phyloP scores from a whole-genome alignment of 768 basidiomycete species.

The Kwoniella dejecticola region DNA sequence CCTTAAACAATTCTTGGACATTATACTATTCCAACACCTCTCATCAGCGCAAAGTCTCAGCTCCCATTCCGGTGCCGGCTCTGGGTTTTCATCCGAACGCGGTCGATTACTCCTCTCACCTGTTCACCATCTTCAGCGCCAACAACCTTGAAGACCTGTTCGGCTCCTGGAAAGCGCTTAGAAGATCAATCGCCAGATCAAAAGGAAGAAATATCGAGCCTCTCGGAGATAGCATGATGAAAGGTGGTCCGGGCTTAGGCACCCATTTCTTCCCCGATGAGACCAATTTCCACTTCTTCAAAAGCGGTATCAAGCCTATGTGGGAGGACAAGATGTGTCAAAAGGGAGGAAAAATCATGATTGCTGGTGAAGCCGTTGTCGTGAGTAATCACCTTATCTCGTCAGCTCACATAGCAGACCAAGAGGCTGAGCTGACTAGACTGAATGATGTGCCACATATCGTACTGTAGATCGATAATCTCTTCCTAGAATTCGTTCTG shows the following conservation, averaged over 20 bases:
- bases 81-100: not conserved
- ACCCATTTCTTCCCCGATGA: slow-evolving; percentile 31
- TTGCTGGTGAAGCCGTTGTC: slow-evolving; percentile 17
- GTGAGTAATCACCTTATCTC: slow-evolving; percentile 30
- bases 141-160: slow-evolving; percentile 32
- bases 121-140: slow-evolving; percentile 32
- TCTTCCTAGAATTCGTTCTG: slow-evolving; percentile 39
- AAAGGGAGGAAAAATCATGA: slow-evolving; percentile 43
- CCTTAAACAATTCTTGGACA: slow-evolving; percentile 10
- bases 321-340: slow-evolving; percentile 48
- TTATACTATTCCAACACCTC: slow-evolving; percentile 20
- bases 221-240: slow-evolving; percentile 2
- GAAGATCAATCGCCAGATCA: slow-evolving; percentile 29
- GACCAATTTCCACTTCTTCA: slow-evolving; percentile 45
- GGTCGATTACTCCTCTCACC: slow-evolving; percentile 29
- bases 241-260: slow-evolving; percentile 28
- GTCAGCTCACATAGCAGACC: not conserved
- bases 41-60: not conserved
- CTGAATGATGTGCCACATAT: not conserved
- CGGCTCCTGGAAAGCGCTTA: slow-evolving; percentile 41
- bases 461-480: slow-evolving; percentile 34
- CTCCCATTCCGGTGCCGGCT: not conserved
- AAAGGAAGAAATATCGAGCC: slow-evolving; percentile 30
- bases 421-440: not conserved
- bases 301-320: slow-evolving; percentile 38